Evolutionary conservation across 768 basidiomycete species (phyloP).

Genomic region (Tylopilus plumbeoviolaceoides): DNA sequence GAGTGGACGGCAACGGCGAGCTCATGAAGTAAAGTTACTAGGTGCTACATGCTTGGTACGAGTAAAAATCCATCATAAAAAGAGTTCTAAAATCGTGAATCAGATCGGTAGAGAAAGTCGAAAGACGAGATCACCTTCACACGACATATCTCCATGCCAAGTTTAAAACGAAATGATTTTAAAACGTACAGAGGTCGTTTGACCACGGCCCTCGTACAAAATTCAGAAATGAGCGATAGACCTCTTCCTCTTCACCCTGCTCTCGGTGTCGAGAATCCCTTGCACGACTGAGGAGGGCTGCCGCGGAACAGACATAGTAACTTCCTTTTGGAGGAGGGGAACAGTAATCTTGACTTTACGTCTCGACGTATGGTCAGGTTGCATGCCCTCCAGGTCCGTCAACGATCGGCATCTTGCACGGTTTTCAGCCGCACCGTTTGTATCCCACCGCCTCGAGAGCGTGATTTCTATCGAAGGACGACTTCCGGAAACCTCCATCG

Average conservation of each 20-base stretch:
- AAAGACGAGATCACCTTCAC: neutral
- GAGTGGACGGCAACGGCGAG: too few species aligned
- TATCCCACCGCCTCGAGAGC: constrained; percentile 7
- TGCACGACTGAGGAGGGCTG: neutral
- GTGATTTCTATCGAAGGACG: constrained; percentile 22
- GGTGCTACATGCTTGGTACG: too few species aligned
- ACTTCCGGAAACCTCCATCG: constrained; percentile 30
- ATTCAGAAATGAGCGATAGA: constrained; percentile 4
- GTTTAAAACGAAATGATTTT: neutral
- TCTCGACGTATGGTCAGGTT: constrained; percentile 3
- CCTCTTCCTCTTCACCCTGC: constrained; percentile 3
- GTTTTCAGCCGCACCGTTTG: neutral
- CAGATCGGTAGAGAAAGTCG: neutral
- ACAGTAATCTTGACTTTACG: constrained; percentile 19
- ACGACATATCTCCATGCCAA: neutral
- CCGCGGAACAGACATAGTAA: neutral
- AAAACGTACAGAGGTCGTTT: constrained; percentile 20
- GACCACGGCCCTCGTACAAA: constrained; percentile 5
- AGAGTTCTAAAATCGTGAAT: too few species aligned
- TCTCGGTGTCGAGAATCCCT: neutral
- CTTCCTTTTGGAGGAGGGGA: constrained; percentile 10
- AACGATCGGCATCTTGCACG: constrained; percentile 27
- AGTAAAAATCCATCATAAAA: too few species aligned
- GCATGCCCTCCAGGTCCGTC: constrained; percentile 15
- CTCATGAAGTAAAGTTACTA: too few species aligned